Conservation (phyloP, 2,329 filamentous ascomycete species). For the Arthrobotrys megalospora region DNA sequence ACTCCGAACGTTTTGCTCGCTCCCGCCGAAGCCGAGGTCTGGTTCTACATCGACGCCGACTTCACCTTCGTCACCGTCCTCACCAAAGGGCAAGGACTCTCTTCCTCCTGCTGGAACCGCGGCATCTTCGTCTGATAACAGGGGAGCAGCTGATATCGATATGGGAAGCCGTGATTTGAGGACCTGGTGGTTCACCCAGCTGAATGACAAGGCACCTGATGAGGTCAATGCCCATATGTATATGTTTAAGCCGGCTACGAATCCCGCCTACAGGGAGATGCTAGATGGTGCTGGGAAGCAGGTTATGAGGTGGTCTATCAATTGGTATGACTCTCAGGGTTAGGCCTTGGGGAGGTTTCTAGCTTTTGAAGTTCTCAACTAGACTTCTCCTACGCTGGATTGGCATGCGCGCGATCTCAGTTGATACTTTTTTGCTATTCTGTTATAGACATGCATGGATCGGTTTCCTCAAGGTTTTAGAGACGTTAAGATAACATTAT, state of each 20-base stretch:
- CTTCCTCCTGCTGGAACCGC: constrained; percentile 2
- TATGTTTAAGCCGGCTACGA: constrained; percentile 81
- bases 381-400: neutral
- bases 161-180: constrained; percentile 65
- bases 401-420: neutral
- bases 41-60: constrained; percentile 15
- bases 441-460: neutral
- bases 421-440: neutral
- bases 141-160: constrained; percentile 64
- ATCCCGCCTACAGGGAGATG: constrained; percentile 80
- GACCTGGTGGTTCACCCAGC: constrained; percentile 77
- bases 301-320: constrained; percentile 76
- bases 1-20: constrained; percentile 88
- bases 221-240: constrained; percentile 86
- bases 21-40: constrained; percentile 74
- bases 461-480: neutral
- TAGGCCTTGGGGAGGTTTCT: constrained; percentile 28
- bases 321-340: constrained; percentile 76
- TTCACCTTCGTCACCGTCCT: constrained; percentile 12
- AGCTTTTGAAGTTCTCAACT: constrained; percentile 24
- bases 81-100: constrained; percentile 5
- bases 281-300: constrained; percentile 76
- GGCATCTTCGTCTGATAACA: constrained; percentile 31
- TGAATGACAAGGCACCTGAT: constrained; percentile 84
- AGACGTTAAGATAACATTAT: neutral